Percentiles rank a stretch among this genome's conserved stretches.
These are phyloP conservation scores for Aspergillus neotritici DNA, from an alignment of 2,329 filamentous ascomycete genomes.

Conservation along the genomic window DNA sequence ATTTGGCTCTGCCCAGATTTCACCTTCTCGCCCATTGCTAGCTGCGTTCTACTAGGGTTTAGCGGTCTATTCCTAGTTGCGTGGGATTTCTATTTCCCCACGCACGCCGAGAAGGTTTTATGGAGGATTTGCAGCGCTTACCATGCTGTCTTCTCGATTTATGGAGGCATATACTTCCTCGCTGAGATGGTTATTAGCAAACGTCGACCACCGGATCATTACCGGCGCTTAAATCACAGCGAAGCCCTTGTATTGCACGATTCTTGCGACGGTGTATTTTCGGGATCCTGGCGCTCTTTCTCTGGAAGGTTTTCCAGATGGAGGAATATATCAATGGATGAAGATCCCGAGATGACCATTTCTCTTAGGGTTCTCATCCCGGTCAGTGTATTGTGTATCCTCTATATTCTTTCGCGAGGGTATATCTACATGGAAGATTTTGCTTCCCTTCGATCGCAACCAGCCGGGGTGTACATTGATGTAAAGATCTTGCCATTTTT, in stretches of 20 bases:
- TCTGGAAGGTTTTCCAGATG: neutral
- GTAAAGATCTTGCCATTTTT: neutral
- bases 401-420: slow-evolving; percentile 3
- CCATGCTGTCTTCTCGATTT: slow-evolving; percentile 5
- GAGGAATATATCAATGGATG: neutral
- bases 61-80: slow-evolving; percentile 2
- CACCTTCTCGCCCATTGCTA: neutral
- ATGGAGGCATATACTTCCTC: slow-evolving; percentile 6
- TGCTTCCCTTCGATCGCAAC: slow-evolving; percentile 3
- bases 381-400: slow-evolving; percentile 1
- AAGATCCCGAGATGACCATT: slow-evolving; percentile 1
- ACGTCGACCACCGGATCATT: neutral
- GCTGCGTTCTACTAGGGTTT: neutral
- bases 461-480: neutral
- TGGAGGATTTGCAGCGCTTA: slow-evolving; percentile 3
- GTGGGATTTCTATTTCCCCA: slow-evolving; percentile 3
- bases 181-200: neutral
- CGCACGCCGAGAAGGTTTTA: slow-evolving; percentile 1
- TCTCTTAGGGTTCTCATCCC: slow-evolving; percentile 1
- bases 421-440: slow-evolving; percentile 8
- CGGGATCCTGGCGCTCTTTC: too few species aligned
- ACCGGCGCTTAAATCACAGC: neutral
- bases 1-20: slow-evolving; percentile 6
- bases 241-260: too few species aligned
- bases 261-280: too few species aligned